phyloP scores from a whole-genome alignment of 192 early-diverging fungal genomes.

The Phlyctochytrium bullatum region DNA sequence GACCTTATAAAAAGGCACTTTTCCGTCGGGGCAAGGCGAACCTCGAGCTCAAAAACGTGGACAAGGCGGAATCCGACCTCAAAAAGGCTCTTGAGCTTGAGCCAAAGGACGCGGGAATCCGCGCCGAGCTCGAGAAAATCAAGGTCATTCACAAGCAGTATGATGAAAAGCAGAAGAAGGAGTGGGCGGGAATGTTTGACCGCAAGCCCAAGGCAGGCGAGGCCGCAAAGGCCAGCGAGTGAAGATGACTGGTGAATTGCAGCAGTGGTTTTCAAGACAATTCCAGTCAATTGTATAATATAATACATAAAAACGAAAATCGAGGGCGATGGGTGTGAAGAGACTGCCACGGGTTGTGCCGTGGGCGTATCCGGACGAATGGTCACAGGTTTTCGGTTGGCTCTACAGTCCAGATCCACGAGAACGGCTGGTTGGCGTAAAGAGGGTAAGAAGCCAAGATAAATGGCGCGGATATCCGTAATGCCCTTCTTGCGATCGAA shows the following conservation, averaged over 20 bases:
- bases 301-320: too few species aligned
- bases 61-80: conserved; percentile 37
- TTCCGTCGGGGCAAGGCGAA: conserved; percentile 42
- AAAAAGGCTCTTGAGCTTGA: conserved; percentile 36
- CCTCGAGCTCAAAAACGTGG: conserved; percentile 26
- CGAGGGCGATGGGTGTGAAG: conserved; percentile 11
- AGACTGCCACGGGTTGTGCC: conserved; percentile 55
- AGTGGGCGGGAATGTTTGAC: conserved; percentile 39
- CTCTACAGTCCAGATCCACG: conserved; percentile 44
- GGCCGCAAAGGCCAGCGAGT: too few species aligned
- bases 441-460: conserved; percentile 41
- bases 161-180: conserved; percentile 40
- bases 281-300: too few species aligned
- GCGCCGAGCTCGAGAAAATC: conserved; percentile 28
- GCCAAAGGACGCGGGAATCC: conserved; percentile 38
- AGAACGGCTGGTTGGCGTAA: conserved; percentile 44
- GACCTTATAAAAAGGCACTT: conserved; percentile 20
- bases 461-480: too few species aligned
- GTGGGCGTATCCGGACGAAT: conserved; percentile 60
- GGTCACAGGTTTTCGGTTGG: conserved; percentile 50
- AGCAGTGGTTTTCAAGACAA: too few species aligned
- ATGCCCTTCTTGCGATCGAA: neutral
- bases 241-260: too few species aligned
- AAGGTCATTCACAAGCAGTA: conserved; percentile 21
- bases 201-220: conserved; percentile 13